Evolutionary conservation across 768 basidiomycete species (phyloP).

Genomic region (Amanita molliuscula): DNA sequence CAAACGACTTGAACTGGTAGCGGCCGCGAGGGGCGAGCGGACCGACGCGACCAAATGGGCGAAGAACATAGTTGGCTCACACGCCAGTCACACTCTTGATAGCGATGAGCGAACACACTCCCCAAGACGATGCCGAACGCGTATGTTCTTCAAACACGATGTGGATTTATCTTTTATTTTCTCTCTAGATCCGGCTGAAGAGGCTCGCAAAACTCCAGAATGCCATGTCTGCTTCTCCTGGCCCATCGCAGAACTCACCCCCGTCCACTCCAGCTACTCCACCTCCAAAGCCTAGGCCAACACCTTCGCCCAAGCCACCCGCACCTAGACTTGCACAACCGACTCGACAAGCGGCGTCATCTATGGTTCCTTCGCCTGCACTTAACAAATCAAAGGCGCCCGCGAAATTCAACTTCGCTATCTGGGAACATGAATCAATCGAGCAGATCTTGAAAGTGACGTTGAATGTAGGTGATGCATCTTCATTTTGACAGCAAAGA

Average conservation of each 20-base stretch:
- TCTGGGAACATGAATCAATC: conserved; percentile 72
- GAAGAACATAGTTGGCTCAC: conserved; percentile 13
- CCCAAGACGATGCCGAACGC: conserved; percentile 74
- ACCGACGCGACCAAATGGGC: not conserved
- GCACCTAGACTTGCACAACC: conserved; percentile 13
- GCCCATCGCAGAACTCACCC: conserved; percentile 23
- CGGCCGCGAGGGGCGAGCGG: not conserved
- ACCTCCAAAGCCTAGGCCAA: conserved; percentile 26
- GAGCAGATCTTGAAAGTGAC: conserved; percentile 67
- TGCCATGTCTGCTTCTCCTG: conserved; percentile 10
- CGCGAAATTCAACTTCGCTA: conserved; percentile 39
- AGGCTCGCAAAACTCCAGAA: conserved; percentile 78
- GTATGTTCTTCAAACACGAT: conserved; percentile 27
- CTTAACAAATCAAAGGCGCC: conserved; percentile 41
- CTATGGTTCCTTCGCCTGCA: conserved; percentile 20
- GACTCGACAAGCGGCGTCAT: conserved; percentile 20
- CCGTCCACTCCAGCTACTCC: conserved; percentile 25
- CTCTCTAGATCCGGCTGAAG: conserved; percentile 76
- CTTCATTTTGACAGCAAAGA: not conserved
- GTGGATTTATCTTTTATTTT: not conserved
- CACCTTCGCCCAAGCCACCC: conserved; percentile 23
- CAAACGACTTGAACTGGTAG: conserved; percentile 15
- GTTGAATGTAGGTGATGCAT: conserved; percentile 47
- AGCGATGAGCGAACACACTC: conserved; percentile 34
- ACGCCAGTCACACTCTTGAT: not conserved